Percentiles rank a stretch among this genome's conserved stretches.
Evolutionary conservation across 768 basidiomycete genomes (phyloP).

Genomic region (Suillus decipiens): DNA sequence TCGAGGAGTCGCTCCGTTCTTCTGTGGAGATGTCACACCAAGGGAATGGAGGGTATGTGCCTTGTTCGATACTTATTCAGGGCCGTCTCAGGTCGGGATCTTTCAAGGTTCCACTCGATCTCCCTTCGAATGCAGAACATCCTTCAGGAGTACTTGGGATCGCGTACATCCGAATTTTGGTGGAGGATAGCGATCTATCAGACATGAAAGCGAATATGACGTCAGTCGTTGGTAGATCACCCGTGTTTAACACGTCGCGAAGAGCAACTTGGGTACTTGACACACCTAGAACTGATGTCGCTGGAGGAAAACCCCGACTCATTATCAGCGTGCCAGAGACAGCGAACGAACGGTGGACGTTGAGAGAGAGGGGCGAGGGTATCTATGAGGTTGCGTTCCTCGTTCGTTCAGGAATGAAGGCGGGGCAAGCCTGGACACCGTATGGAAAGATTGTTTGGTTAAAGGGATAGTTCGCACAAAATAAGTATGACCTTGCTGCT

Average conservation of each 20-base stretch:
- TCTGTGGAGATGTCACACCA: conserved; percentile 73
- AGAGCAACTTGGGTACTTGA: conserved; percentile 46
- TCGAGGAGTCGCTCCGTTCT: conserved; percentile 58
- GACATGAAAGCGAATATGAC: conserved; percentile 41
- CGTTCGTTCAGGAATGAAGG: conserved; percentile 33
- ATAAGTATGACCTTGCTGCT: neutral
- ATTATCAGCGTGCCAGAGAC: conserved; percentile 38
- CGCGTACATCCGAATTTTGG: conserved; percentile 49
- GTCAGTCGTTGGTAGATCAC: conserved; percentile 47
- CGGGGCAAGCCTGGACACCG: conserved; percentile 33
- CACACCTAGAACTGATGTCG: conserved; percentile 27
- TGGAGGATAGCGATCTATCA: conserved; percentile 29
- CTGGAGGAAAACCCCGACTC: conserved; percentile 28
- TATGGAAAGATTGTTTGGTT: conserved; percentile 53
- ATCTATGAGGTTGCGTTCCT: conserved; percentile 58
- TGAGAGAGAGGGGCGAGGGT: conserved; percentile 33
- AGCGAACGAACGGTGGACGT: conserved; percentile 37
- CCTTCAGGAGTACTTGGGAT: conserved; percentile 51
- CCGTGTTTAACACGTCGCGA: conserved; percentile 29
- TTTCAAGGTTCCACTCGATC: conserved; percentile 50
- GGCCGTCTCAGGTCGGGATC: neutral
- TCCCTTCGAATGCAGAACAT: conserved; percentile 50
- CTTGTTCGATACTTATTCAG: neutral
- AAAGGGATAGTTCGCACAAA: neutral
- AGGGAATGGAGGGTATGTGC: conserved; percentile 54